Conservation (phyloP, 2,329 filamentous ascomycete genomes). For the Aspergillus carbonarius region DNA sequence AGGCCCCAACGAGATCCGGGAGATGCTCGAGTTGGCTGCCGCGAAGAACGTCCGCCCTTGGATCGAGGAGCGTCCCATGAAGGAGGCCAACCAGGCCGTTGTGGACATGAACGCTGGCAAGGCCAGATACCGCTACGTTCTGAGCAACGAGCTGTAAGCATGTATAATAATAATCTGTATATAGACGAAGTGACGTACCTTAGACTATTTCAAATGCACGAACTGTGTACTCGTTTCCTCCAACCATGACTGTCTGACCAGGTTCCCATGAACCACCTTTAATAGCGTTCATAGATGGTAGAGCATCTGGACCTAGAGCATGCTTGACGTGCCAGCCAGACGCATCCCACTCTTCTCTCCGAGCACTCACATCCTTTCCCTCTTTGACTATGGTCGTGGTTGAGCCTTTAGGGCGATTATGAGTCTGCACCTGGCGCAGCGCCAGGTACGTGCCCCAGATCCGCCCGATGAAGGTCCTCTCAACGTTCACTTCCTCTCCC, state of each 20-base stretch:
- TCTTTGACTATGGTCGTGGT: constrained; percentile 18
- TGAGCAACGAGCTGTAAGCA: constrained; percentile 39
- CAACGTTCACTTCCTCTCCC: constrained; percentile 20
- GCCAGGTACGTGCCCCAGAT: constrained; percentile 34
- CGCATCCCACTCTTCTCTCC: constrained; percentile 25
- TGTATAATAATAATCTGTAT: constrained; percentile 2
- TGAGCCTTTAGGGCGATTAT: constrained; percentile 9
- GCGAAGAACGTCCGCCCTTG: constrained; percentile 42
- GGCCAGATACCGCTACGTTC: constrained; percentile 46
- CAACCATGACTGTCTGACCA: constrained; percentile 21
- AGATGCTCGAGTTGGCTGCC: constrained; percentile 46
- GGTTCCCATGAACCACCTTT: constrained; percentile 16
- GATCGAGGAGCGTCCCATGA: constrained; percentile 42
- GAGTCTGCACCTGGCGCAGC: constrained; percentile 26
- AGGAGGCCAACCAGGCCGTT: constrained; percentile 44
- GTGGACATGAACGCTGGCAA: constrained; percentile 44
- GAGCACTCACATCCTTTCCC: constrained; percentile 29
- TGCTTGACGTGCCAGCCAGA: constrained; percentile 14
- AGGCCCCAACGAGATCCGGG: constrained; percentile 39
- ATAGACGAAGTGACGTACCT: constrained; percentile 6
- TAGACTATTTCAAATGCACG: constrained; percentile 27
- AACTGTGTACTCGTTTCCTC: constrained; percentile 23
- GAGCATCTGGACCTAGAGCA: background rate
- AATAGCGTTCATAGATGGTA: constrained; percentile 26
- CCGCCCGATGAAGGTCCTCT: constrained; percentile 31